Percentiles rank a stretch among this genome's conserved stretches.
These are phyloP conservation scores for Casaregolazyma suthepensis DNA, from an alignment of 1,139 yeast species.

Conservation along the genomic window DNA sequence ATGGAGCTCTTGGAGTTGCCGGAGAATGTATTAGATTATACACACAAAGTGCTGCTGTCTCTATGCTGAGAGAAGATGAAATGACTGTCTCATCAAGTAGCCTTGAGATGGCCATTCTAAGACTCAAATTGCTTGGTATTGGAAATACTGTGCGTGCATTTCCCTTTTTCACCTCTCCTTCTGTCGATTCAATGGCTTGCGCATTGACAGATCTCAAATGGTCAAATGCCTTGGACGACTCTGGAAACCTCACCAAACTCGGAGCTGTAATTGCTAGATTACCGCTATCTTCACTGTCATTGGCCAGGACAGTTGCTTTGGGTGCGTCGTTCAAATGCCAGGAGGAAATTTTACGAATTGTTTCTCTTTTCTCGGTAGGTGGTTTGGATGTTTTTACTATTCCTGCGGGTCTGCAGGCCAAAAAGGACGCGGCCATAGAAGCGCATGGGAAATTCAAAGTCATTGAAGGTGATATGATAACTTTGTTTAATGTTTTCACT, in stretches of 20 bases:
- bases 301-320: slow-evolving; percentile 11
- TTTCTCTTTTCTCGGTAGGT: slow-evolving; percentile 70
- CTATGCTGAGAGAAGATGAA: slow-evolving; percentile 35
- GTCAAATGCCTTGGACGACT: slow-evolving; percentile 70
- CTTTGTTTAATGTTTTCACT: slow-evolving; percentile 71
- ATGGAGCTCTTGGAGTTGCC: not conserved
- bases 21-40: slow-evolving; percentile 87
- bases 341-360: slow-evolving; percentile 68
- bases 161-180: slow-evolving; percentile 88
- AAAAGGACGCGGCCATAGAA: slow-evolving; percentile 56
- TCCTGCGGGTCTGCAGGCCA: slow-evolving; percentile 67
- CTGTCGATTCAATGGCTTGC: slow-evolving; percentile 72
- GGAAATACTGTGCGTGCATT: slow-evolving; percentile 76
- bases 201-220: slow-evolving; percentile 48
- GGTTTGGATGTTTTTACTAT: slow-evolving; percentile 68
- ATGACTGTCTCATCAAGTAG: not conserved
- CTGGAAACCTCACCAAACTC: slow-evolving; percentile 66
- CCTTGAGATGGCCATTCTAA: slow-evolving; percentile 71
- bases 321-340: slow-evolving; percentile 47
- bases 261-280: slow-evolving; percentile 78
- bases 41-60: slow-evolving; percentile 77
- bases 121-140: slow-evolving; percentile 74
- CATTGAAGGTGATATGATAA: slow-evolving; percentile 84
- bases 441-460: slow-evolving; percentile 57
- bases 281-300: slow-evolving; percentile 46